These are phyloP conservation scores for Cenchrus fungigraminus DNA, from an alignment of 176 grass and related monocot genomes.

Conservation along the genomic window DNA sequence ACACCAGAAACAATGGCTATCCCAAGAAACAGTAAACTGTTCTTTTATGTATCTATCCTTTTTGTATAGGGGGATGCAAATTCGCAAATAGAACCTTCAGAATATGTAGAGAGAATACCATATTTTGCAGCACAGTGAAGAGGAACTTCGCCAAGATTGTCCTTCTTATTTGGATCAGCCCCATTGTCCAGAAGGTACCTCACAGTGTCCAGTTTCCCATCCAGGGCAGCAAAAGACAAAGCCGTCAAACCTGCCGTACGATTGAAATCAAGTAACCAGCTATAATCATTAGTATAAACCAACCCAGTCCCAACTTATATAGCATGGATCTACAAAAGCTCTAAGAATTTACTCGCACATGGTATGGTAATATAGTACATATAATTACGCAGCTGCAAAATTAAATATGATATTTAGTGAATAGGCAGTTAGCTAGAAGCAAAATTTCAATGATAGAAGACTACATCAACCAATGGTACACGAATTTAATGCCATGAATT, in stretches of 20 bases:
- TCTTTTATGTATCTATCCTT: not conserved
- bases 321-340: too few species aligned
- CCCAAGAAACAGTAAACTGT: not conserved
- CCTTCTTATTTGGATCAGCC: slow-evolving; percentile 2
- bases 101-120: not conserved
- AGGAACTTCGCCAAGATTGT: not conserved
- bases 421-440: too few species aligned
- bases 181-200: slow-evolving; percentile 11
- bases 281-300: too few species aligned
- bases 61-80: too few species aligned
- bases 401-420: too few species aligned
- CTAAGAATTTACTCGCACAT: too few species aligned
- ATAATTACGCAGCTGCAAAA: too few species aligned
- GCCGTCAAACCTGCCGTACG: slow-evolving; percentile 36
- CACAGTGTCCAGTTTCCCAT: slow-evolving; percentile 25
- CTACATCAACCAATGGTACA: too few species aligned
- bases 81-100: not conserved
- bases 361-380: too few species aligned
- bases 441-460: too few species aligned
- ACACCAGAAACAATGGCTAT: not conserved
- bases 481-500: too few species aligned
- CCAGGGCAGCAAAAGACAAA: slow-evolving; percentile 35
- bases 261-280: not conserved
- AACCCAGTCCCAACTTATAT: too few species aligned
- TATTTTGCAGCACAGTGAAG: slow-evolving; percentile 31